Conservation (phyloP, 1,284 basidiomycete species). For the Rhodotorula sp. region DNA sequence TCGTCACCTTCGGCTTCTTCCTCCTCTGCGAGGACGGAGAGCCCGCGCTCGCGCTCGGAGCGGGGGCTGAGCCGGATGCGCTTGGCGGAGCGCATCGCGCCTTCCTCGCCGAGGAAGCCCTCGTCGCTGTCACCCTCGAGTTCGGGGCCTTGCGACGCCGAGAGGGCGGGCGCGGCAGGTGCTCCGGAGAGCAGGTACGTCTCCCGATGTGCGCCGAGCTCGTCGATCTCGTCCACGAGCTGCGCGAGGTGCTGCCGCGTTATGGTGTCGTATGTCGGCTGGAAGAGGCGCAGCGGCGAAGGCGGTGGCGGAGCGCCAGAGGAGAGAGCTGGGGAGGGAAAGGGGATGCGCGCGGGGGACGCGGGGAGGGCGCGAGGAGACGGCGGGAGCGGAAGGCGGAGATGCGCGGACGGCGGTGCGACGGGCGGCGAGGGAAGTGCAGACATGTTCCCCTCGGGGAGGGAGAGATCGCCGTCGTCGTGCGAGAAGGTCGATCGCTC, state of each 20-base stretch:
- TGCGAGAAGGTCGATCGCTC: background rate
- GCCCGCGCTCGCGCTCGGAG: slow-evolving; percentile 32
- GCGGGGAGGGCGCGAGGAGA: background rate
- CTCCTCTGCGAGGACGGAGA: slow-evolving; percentile 66
- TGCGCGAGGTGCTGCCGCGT: slow-evolving; percentile 88
- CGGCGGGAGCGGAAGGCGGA: background rate
- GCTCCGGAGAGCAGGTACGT: background rate
- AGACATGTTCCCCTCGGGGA: background rate
- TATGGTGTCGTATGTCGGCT: slow-evolving; percentile 89
- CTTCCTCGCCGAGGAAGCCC: slow-evolving; percentile 63
- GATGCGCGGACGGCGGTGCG: background rate
- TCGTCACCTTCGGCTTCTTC: background rate
- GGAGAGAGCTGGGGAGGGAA: background rate
- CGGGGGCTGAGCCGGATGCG: slow-evolving; percentile 66
- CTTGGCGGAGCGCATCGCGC: slow-evolving; percentile 69
- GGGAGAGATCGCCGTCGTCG: background rate
- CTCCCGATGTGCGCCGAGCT: slow-evolving; percentile 14
- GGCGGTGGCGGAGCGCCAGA: background rate
- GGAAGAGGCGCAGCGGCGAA: slow-evolving; percentile 69
- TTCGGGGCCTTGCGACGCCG: background rate
- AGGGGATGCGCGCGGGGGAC: slow-evolving; percentile 11
- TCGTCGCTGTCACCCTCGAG: slow-evolving; percentile 65
- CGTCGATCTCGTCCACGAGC: slow-evolving; percentile 69
- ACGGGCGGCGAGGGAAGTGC: background rate
- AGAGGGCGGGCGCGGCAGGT: background rate